Evolutionary conservation across 2,329 filamentous ascomycete species (phyloP).

Genomic region (Aspergillus sp.): DNA sequence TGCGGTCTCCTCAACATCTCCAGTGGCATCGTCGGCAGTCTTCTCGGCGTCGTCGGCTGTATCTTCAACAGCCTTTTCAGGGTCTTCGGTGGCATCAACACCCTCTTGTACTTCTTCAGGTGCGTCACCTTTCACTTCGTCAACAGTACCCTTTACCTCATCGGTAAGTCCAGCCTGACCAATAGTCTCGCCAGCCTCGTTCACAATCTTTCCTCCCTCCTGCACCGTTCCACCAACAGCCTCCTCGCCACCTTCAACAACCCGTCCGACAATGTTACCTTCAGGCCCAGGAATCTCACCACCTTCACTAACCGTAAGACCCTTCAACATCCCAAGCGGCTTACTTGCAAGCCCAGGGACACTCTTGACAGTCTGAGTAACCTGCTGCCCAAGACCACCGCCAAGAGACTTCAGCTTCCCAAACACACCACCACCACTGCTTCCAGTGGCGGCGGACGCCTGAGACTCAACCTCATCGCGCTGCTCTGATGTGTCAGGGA

Average conservation of each 20-base stretch:
- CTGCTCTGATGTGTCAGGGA: background rate
- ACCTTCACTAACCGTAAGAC: background rate
- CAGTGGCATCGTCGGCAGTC: background rate
- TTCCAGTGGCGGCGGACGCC: background rate
- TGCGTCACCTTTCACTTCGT: slow-evolving; percentile 19
- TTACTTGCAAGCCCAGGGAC: background rate
- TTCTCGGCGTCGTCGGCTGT: slow-evolving; percentile 22
- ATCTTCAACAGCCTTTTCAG: slow-evolving; percentile 27
- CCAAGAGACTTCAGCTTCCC: slow-evolving; percentile 3
- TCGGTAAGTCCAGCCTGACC: slow-evolving; percentile 37
- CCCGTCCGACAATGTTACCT: slow-evolving; percentile 3
- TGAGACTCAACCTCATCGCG: slow-evolving; percentile 1
- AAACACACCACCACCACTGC: slow-evolving; percentile 7
- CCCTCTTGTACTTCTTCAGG: background rate
- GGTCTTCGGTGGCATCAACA: background rate
- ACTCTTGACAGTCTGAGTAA: background rate
- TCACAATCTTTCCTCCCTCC: slow-evolving; percentile 35
- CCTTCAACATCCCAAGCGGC: slow-evolving; percentile 5
- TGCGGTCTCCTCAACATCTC: background rate
- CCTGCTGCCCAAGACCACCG: slow-evolving; percentile 1
- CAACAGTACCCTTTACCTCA: slow-evolving; percentile 24
- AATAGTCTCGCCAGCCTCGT: slow-evolving; percentile 36
- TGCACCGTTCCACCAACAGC: slow-evolving; percentile 28
- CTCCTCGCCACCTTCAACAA: slow-evolving; percentile 5
- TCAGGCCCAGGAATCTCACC: slow-evolving; percentile 6